Base-by-base conservation (phyloP, 1,284 basidiomycete genomes). In the Ustilago crameri region DNA sequence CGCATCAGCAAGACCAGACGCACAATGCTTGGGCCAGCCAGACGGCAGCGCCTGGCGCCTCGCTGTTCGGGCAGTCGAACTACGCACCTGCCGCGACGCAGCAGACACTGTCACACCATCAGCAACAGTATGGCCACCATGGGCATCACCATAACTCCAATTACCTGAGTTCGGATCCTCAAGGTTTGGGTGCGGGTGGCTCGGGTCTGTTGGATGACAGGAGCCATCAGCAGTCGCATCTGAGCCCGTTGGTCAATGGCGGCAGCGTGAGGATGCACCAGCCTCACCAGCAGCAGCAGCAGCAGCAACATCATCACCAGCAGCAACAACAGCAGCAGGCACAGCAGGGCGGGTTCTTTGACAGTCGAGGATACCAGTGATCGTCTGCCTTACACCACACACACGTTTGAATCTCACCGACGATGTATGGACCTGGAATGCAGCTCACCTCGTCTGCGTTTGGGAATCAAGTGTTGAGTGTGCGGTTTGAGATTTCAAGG, bases 161-260 rank as follows among this genome's bases (percentile, higher is more conserved):
- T 41, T 70, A 70, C 26, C 47, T 66, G 14, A 51, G 51, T 2
- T 72, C 69, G 14, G 69, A 61, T 46, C 56, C 56, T 17, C 60
- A 69, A 44, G 61, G 67, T 10, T 32, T 72, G 20, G 50, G 59
- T 23, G 51, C 63, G 3, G 62, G 58, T 5, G 43, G 40, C 7
- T 66, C 69, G 15, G 59, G 59, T 0, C 23, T 72, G 52, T 20
- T 72, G 49, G 69, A 66, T 30, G 63, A 66, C 20, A 51, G 55
- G 20, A 26, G 63, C 3, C 69, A 72, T 35, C 63, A 30, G 30
- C 30, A 62, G 24, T 72, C 69, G 45, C 69, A 72, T 43, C 42
- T 72, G 27, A 66, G 62, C 20, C 68, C 68, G 15, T 44, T 71
- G 37, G 55, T 72, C 10, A 66, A 72, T 22, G 61, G 67, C 3